These are phyloP conservation scores for Boeremia exigua DNA, from an alignment of 2,329 filamentous ascomycete species.

Conservation along the genomic window DNA sequence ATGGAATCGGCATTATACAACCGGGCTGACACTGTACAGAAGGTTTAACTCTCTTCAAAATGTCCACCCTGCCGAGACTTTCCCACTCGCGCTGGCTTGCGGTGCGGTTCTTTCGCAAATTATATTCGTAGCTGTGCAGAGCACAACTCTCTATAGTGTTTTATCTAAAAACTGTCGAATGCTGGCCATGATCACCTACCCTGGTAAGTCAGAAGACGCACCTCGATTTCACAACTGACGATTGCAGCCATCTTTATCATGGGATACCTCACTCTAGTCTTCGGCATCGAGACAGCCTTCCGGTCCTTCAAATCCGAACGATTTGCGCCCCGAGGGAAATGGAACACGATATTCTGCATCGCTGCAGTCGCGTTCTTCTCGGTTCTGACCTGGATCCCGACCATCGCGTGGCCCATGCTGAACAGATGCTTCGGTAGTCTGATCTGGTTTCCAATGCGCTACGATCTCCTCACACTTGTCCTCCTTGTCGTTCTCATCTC, in stretches of 20 bases:
- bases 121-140: conserved; percentile 49
- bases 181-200: conserved; percentile 47
- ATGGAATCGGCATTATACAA: not conserved
- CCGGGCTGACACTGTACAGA: conserved; percentile 31
- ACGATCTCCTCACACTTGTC: conserved; percentile 63
- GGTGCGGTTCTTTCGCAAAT: conserved; percentile 47
- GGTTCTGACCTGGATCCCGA: conserved; percentile 65
- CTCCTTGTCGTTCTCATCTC: conserved; percentile 60
- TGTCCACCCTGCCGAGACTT: conserved; percentile 49
- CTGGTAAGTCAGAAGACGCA: conserved; percentile 38
- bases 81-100: conserved; percentile 49
- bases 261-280: conserved; percentile 69
- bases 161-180: conserved; percentile 45
- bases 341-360: conserved; percentile 65
- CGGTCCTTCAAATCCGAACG: conserved; percentile 62
- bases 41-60: conserved; percentile 45
- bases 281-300: conserved; percentile 66
- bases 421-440: conserved; percentile 71
- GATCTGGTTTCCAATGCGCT: conserved; percentile 70
- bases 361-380: conserved; percentile 58
- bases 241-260: conserved; percentile 68
- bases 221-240: conserved; percentile 24
- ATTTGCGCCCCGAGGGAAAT: conserved; percentile 66
- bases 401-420: conserved; percentile 61
- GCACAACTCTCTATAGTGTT: conserved; percentile 46